Conservation (phyloP, 2,329 filamentous ascomycete species). For the Aspergillus awamori region DNA sequence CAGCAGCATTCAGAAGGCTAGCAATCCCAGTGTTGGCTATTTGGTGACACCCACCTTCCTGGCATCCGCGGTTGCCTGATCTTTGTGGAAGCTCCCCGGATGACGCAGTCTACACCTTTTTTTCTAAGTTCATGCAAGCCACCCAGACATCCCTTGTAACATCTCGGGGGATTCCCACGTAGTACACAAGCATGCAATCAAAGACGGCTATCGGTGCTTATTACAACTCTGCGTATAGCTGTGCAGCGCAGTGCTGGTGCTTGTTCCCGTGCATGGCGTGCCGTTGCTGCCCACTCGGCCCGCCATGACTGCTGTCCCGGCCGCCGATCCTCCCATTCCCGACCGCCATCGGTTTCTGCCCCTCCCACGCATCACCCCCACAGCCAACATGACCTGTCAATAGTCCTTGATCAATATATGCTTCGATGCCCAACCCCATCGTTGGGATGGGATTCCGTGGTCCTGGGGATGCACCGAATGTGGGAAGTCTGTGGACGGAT, state of each 20-base stretch:
- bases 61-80: not conserved
- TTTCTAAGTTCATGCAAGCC: not conserved
- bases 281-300: not conserved
- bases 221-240: not conserved
- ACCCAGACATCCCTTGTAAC: not conserved
- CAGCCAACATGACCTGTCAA: conserved; percentile 8
- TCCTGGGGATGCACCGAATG: conserved; percentile 26
- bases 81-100: too few species aligned
- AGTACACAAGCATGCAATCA: not conserved
- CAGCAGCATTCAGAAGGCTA: conserved; percentile 27
- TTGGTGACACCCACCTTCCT: conserved; percentile 4
- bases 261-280: not conserved
- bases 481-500: conserved; percentile 27
- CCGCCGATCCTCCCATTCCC: not conserved
- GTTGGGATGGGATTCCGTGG: conserved; percentile 32
- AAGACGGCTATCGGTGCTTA: not conserved
- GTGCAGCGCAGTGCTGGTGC: not conserved
- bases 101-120: not conserved
- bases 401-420: not conserved
- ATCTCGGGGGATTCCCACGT: not conserved
- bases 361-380: not conserved
- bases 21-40: conserved; percentile 12
- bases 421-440: conserved; percentile 28
- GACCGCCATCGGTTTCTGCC: not conserved
- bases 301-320: not conserved